Conservation (phyloP, 257 asterid species). For the Gynochthodes officinalis region DNA sequence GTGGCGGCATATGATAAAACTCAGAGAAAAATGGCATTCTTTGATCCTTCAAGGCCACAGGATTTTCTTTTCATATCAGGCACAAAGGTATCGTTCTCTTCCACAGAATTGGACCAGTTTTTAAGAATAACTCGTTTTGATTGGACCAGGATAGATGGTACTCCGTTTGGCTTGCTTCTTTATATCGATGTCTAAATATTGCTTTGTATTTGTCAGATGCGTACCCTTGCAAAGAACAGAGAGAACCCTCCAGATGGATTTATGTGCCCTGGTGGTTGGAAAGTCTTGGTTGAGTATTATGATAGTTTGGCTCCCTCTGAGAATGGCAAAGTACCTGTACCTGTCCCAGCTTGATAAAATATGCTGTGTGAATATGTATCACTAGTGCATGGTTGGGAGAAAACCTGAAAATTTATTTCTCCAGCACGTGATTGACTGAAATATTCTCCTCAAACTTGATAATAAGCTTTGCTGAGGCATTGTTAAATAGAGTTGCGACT, state of each 20-base stretch:
- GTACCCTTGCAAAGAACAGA: constrained; percentile 73
- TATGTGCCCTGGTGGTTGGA: constrained; percentile 98
- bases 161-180: too few relatives aligned
- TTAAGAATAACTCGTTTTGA: too few relatives aligned
- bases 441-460: background rate
- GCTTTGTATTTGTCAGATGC: constrained; percentile 52
- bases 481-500: constrained; percentile 7
- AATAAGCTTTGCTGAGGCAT: constrained; percentile 15
- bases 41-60: constrained; percentile 86
- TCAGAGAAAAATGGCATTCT: constrained; percentile 84
- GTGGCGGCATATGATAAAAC: constrained; percentile 96
- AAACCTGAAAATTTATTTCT: constrained; percentile 7
- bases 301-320: constrained; percentile 57
- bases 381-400: constrained; percentile 18
- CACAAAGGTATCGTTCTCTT: constrained; percentile 59
- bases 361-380: constrained; percentile 9
- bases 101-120: background rate
- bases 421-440: constrained; percentile 13
- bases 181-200: background rate
- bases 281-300: constrained; percentile 87
- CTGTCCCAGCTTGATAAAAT: constrained; percentile 44
- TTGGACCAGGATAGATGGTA: too few relatives aligned
- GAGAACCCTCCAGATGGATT: constrained; percentile 94
- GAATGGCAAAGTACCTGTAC: constrained; percentile 51
- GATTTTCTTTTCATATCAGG: constrained; percentile 93